Conservation (phyloP, 2,329 filamentous ascomycete genomes). For the Fusarium tjaetaba region DNA sequence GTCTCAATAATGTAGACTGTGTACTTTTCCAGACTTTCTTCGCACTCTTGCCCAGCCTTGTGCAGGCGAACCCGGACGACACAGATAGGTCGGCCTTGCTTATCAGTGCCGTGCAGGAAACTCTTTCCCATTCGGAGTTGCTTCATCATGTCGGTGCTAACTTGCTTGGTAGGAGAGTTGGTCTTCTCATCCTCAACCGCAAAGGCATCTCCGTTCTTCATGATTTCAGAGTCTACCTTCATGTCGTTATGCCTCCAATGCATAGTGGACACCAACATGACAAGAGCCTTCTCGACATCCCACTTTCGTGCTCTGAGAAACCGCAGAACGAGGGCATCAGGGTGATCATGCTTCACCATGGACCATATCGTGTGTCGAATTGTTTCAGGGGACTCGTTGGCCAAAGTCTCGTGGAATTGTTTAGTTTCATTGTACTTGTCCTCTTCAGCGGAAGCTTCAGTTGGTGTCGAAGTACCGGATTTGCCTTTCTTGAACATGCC, state of each 20-base stretch:
- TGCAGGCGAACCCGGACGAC: constrained; percentile 86
- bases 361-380: constrained; percentile 86
- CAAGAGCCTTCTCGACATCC: constrained; percentile 90
- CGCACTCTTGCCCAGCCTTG: constrained; percentile 81
- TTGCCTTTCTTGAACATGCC: constrained; percentile 71
- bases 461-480: constrained; percentile 49
- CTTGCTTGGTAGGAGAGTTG: constrained; percentile 71
- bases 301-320: constrained; percentile 93
- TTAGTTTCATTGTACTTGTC: constrained; percentile 95
- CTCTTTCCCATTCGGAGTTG: constrained; percentile 93
- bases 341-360: constrained; percentile 96
- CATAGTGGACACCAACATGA: constrained; percentile 96
- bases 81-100: constrained; percentile 85
- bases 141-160: constrained; percentile 78
- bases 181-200: constrained; percentile 68
- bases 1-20: constrained; percentile 97
- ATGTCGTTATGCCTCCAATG: constrained; percentile 87
- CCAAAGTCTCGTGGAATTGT: constrained; percentile 83
- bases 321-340: constrained; percentile 82
- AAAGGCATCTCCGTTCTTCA: constrained; percentile 76
- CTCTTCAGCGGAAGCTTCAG: constrained; percentile 63
- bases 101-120: constrained; percentile 89
- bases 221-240: constrained; percentile 89
- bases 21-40: constrained; percentile 84
- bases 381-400: constrained; percentile 78